These are phyloP conservation scores for Bruguiera hainesii DNA, from an alignment of 441 rosid species.

Conservation along the genomic window DNA sequence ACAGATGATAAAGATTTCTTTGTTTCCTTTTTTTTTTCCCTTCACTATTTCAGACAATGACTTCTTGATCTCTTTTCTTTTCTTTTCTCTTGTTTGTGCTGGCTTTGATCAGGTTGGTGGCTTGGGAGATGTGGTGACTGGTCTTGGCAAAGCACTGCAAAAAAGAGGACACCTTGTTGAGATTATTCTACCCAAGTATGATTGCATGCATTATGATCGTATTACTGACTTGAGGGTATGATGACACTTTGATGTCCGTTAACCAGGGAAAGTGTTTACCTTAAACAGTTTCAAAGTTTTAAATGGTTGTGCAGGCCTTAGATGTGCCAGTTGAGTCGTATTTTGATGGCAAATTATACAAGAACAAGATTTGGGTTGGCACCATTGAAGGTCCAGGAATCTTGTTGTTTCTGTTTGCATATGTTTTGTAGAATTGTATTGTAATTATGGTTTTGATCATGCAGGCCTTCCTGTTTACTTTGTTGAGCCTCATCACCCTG, in stretches of 20 bases:
- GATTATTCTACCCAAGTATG: conserved; percentile 91
- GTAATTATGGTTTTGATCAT: conserved; percentile 32
- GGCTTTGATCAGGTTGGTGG: conserved; percentile 72
- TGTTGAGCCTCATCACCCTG: conserved; percentile 95
- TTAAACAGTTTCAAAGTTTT: conserved; percentile 10
- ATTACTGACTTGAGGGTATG: conserved; percentile 69
- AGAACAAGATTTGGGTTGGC: conserved; percentile 92
- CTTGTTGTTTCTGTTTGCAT: conserved; percentile 12
- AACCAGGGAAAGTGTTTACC: neutral
- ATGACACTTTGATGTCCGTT: conserved; percentile 12
- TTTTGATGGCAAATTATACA: conserved; percentile 80
- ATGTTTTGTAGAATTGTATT: conserved; percentile 19
- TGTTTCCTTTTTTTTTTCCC: too few species aligned
- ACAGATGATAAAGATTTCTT: too few species aligned
- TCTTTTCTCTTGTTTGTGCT: neutral
- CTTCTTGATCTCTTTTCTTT: neutral
- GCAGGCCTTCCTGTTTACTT: conserved; percentile 96
- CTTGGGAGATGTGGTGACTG: conserved; percentile 92
- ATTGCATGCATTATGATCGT: conserved; percentile 90
- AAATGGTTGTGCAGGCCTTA: conserved; percentile 54
- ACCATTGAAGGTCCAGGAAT: conserved; percentile 66
- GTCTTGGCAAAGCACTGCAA: conserved; percentile 91
- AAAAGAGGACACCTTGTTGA: conserved; percentile 93
- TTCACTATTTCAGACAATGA: too few species aligned
- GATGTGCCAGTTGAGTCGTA: conserved; percentile 75